Conservation (phyloP, 148 eudicot species). For the Amaranthus hypochondriacus region DNA sequence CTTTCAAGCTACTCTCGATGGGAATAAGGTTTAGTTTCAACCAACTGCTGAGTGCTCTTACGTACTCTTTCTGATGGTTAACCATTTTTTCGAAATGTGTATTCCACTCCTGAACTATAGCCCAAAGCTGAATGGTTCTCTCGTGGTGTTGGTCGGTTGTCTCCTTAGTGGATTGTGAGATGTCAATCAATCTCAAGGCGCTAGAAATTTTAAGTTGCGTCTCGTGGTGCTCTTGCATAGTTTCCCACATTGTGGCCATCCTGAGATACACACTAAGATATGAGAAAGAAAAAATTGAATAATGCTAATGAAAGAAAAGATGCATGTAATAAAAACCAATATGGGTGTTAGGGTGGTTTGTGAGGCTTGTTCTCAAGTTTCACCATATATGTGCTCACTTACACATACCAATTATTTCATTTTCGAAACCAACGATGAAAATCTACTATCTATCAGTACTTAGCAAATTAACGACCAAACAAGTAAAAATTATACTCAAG, state of each 20-base stretch:
- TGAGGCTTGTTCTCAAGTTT: background rate
- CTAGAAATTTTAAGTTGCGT: conserved; percentile 49
- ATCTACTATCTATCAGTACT: background rate
- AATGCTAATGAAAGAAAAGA: background rate
- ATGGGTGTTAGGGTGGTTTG: no score
- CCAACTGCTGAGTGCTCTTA: conserved; percentile 71
- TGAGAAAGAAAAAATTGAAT: background rate
- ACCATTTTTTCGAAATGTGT: conserved; percentile 59
- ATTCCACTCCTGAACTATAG: conserved; percentile 62
- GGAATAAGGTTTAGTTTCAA: conserved; percentile 78
- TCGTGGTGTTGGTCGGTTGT: conserved; percentile 63
- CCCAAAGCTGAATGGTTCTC: conserved; percentile 59
- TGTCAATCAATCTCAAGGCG: conserved; percentile 41
- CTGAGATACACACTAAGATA: conserved; percentile 32
- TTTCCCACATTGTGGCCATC: conserved; percentile 91
- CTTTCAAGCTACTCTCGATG: conserved; percentile 74
- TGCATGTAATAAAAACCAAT: background rate
- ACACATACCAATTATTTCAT: background rate
- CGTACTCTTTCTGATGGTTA: conserved; percentile 63
- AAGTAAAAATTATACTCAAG: background rate
- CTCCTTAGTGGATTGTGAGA: conserved; percentile 67
- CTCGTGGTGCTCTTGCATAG: conserved; percentile 57
- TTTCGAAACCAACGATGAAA: background rate
- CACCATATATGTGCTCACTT: background rate
- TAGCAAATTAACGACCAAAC: background rate